These are phyloP conservation scores for Candida pseudoviswanathii DNA, from an alignment of 1,139 yeast species.

Conservation along the genomic window DNA sequence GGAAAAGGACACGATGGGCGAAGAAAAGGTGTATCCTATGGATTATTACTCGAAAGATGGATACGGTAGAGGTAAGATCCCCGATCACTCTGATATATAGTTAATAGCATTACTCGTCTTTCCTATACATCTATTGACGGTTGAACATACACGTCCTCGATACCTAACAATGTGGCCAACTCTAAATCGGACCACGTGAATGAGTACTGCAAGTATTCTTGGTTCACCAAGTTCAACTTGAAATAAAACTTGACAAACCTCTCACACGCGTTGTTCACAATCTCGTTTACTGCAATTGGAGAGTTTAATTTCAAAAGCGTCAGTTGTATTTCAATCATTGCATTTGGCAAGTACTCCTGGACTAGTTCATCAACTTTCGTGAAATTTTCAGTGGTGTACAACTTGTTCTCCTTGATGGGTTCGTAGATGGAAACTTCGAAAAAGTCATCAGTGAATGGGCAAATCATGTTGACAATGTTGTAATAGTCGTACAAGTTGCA, in stretches of 20 bases:
- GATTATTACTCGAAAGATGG: constrained; percentile 91
- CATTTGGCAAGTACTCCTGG: constrained; percentile 57
- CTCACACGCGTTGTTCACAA: constrained; percentile 50
- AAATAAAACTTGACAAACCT: constrained; percentile 55
- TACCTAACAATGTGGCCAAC: constrained; percentile 66
- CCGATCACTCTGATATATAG: constrained; percentile 30
- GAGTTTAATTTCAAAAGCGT: constrained; percentile 60
- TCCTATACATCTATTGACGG: constrained; percentile 3
- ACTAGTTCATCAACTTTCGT: constrained; percentile 43
- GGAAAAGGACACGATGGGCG: constrained; percentile 71
- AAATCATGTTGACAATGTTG: constrained; percentile 71
- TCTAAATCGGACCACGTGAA: constrained; percentile 60
- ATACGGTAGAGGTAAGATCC: constrained; percentile 85
- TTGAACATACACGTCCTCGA: constrained; percentile 37
- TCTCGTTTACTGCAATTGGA: constrained; percentile 60
- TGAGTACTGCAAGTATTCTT: constrained; percentile 41
- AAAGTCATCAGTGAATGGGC: constrained; percentile 53
- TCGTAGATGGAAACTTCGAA: constrained; percentile 59
- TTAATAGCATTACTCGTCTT: neutral
- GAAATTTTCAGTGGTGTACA: constrained; percentile 51
- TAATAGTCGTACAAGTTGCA: constrained; percentile 58
- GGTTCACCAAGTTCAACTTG: constrained; percentile 43
- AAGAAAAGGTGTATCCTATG: constrained; percentile 80
- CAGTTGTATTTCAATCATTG: constrained; percentile 63
- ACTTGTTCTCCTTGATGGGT: constrained; percentile 64